These are phyloP conservation scores for Suhomyces atakaporum DNA, from an alignment of 1,139 yeast genomes.

Conservation along the genomic window DNA sequence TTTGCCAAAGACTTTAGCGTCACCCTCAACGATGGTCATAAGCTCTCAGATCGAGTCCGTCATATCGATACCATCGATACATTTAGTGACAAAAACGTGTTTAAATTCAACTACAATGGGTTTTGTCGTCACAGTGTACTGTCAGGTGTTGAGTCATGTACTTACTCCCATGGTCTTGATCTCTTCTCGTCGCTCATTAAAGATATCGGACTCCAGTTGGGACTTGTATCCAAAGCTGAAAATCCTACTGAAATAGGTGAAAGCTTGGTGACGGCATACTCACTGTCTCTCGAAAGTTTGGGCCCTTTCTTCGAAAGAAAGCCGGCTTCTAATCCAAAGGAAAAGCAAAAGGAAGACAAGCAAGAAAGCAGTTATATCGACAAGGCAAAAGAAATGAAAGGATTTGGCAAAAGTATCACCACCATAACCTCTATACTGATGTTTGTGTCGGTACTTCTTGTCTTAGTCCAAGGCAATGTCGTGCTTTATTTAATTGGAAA, in stretches of 20 bases:
- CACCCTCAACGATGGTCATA: constrained; percentile 24
- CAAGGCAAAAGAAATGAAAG: constrained; percentile 3
- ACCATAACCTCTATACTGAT: constrained; percentile 4
- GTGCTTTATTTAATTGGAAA: constrained; percentile 1
- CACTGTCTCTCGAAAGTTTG: constrained; percentile 7
- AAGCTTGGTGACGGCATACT: constrained; percentile 11
- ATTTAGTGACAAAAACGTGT: constrained; percentile 43
- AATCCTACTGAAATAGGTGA: constrained; percentile 34
- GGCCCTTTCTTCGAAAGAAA: constrained; percentile 3
- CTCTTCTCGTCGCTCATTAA: constrained; percentile 10
- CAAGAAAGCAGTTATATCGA: constrained; percentile 2
- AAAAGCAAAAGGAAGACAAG: constrained; percentile 1
- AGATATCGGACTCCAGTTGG: constrained; percentile 34
- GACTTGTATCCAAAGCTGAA: constrained; percentile 38
- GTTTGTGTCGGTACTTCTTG: constrained; percentile 5
- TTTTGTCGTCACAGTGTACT: constrained; percentile 44
- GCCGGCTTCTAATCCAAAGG: background rate
- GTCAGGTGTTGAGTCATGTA: constrained; percentile 10
- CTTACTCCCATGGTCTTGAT: constrained; percentile 11
- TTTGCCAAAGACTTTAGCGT: constrained; percentile 55
- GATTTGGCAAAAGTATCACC: constrained; percentile 5
- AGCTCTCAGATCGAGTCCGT: constrained; percentile 16
- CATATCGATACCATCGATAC: constrained; percentile 43
- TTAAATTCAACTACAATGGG: constrained; percentile 49
- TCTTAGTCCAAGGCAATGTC: constrained; percentile 9